These are phyloP conservation scores for Trametes sp. DNA, from an alignment of 1,284 basidiomycete genomes.

Conservation along the genomic window DNA sequence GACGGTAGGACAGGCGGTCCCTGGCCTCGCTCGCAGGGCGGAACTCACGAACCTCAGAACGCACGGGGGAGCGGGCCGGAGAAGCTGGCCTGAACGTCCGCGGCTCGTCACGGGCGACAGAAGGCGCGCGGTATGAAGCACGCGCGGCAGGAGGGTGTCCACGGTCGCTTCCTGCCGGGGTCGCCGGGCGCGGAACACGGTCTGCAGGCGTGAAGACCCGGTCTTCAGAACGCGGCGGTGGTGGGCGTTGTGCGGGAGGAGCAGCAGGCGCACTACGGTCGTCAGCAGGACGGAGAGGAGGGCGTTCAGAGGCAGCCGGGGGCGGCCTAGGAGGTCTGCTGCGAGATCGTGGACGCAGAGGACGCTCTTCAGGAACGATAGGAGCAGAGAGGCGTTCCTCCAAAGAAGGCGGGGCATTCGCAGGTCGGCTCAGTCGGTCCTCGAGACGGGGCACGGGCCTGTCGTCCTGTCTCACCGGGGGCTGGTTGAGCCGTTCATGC, in stretches of 20 bases:
- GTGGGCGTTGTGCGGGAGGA: conserved; percentile 20
- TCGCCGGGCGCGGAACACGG: conserved; percentile 29
- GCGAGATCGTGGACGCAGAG: conserved; percentile 24
- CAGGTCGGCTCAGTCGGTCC: conserved; percentile 32
- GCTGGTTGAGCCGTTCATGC: conserved; percentile 39
- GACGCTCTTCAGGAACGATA: conserved; percentile 29
- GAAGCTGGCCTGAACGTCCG: conserved; percentile 37
- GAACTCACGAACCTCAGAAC: conserved; percentile 33
- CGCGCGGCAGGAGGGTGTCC: conserved; percentile 29
- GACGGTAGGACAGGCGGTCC: conserved; percentile 32
- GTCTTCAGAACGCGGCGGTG: conserved; percentile 29
- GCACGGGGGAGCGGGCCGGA: conserved; percentile 34
- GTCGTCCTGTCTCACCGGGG: conserved; percentile 30
- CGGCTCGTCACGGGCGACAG: conserved; percentile 39
- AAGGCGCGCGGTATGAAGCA: conserved; percentile 33
- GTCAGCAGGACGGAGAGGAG: conserved; percentile 25
- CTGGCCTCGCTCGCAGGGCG: conserved; percentile 29
- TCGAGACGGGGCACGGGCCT: conserved; percentile 27
- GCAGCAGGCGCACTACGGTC: conserved; percentile 33
- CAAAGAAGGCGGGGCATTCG: conserved; percentile 23
- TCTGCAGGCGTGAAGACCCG: conserved; percentile 34
- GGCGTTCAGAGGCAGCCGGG: conserved; percentile 26
- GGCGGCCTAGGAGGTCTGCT: conserved; percentile 30
- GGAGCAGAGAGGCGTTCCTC: conserved; percentile 38
- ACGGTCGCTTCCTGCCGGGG: conserved; percentile 29